Evolutionary conservation across 169 alveolate genomes (phyloP).

Genomic region (Cryptosporidium ryanae): DNA sequence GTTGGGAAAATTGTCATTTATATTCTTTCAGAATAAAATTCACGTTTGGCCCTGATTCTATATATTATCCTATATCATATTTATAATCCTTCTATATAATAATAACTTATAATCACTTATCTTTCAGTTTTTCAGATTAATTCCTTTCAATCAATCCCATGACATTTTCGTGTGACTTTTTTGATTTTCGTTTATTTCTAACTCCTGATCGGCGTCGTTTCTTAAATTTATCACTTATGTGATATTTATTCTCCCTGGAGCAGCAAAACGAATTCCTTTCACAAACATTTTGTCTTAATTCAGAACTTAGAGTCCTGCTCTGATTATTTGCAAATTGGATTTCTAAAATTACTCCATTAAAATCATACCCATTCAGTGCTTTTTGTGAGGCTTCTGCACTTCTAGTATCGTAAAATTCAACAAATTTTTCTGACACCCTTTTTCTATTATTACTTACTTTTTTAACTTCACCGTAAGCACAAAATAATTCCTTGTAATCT

Average conservation of each 20-base stretch:
- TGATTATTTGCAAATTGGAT: constrained; percentile 61
- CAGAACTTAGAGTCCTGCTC: constrained; percentile 46
- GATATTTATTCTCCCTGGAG: not conserved
- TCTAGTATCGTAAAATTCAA: constrained; percentile 75
- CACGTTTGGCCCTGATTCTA: too few species aligned
- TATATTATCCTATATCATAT: too few species aligned
- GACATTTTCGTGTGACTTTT: too few species aligned
- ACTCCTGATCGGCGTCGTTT: not conserved
- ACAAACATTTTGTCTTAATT: not conserved
- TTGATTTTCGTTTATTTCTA: too few species aligned
- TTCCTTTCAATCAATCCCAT: too few species aligned
- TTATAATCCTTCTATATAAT: too few species aligned
- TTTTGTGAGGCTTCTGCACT: constrained; percentile 78
- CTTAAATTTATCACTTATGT: not conserved
- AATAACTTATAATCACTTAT: too few species aligned
- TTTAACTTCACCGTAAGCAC: constrained; percentile 76
- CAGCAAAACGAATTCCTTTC: too few species aligned
- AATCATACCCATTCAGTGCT: constrained; percentile 74
- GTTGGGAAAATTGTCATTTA: too few species aligned
- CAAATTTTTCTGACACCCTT: constrained; percentile 78
- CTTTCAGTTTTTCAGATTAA: too few species aligned
- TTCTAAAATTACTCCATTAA: constrained; percentile 47
- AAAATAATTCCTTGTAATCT: constrained; percentile 72
- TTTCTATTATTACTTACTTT: constrained; percentile 76
- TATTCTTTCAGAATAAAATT: too few species aligned